phyloP scores from a whole-genome alignment of 371 early-diverging fungal genomes.

The Fennellomyces sp. region DNA sequence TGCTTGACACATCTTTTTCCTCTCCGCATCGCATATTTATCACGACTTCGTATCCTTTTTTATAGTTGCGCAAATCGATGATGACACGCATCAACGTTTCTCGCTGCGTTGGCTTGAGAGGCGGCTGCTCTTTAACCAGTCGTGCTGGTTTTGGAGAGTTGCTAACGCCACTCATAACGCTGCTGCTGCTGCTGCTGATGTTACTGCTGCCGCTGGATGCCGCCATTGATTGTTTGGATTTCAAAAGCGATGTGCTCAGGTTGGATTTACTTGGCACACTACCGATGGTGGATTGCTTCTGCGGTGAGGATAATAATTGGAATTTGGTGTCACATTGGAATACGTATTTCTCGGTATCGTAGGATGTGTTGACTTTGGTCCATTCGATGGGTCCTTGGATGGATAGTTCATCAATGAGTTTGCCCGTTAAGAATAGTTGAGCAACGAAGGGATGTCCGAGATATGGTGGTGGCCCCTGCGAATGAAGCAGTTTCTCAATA shows the following conservation, averaged over 20 bases:
- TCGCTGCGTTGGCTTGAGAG: conserved; percentile 10
- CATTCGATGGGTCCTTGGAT: conserved; percentile 12
- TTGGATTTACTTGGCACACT: conserved; percentile 4
- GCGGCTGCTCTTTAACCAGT: not conserved
- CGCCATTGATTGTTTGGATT: conserved; percentile 6
- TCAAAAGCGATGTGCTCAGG: conserved; percentile 1
- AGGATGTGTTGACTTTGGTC: conserved; percentile 11
- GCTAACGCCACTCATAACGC: not conserved
- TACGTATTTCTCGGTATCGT: conserved; percentile 5
- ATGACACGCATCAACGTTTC: conserved; percentile 27
- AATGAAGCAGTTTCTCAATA: conserved; percentile 49
- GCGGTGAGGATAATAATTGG: not conserved
- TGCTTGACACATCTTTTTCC: conserved; percentile 17
- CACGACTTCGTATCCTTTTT: conserved; percentile 35
- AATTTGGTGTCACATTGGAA: conserved; percentile 8
- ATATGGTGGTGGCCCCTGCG: conserved; percentile 56
- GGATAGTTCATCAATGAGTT: conserved; percentile 9
- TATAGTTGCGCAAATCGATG: conserved; percentile 45
- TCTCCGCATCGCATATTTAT: conserved; percentile 1
- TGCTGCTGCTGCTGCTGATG: conserved; percentile 4
- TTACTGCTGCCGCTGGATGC: not conserved
- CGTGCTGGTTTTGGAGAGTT: not conserved
- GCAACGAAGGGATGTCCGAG: conserved; percentile 7
- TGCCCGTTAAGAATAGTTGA: conserved; percentile 7
- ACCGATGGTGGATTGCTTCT: not conserved